Evolutionary conservation across 129 eudicot species (phyloP).

Genomic region (Glebionis coronaria): DNA sequence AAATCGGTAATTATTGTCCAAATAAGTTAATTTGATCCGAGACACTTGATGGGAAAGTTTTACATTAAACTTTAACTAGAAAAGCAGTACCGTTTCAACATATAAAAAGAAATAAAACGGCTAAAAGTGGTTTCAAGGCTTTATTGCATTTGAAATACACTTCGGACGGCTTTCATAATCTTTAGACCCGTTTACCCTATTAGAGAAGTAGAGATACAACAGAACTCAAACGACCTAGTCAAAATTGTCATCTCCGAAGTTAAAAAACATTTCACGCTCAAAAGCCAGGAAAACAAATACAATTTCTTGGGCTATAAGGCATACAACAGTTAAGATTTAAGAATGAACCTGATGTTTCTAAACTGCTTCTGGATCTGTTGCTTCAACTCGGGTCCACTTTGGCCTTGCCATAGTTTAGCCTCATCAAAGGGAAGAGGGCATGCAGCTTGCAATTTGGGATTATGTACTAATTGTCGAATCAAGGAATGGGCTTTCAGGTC

Average conservation of each 20-base stretch:
- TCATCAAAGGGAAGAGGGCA: conserved; percentile 96
- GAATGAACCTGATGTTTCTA: conserved; percentile 69
- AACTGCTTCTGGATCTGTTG: conserved; percentile 86
- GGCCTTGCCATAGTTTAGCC: conserved; percentile 93
- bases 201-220: too few species aligned
- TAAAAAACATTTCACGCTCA: neutral
- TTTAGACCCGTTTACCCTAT: too few species aligned
- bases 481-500: conserved; percentile 87
- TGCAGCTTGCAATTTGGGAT: conserved; percentile 81
- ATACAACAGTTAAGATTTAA: conserved; percentile 1
- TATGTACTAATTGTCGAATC: conserved; percentile 62
- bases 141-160: too few species aligned
- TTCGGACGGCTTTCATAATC: too few species aligned
- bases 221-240: neutral
- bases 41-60: too few species aligned
- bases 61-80: too few species aligned
- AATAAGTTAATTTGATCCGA: too few species aligned
- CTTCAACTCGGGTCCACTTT: conserved; percentile 86
- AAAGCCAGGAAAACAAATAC: conserved; percentile 4
- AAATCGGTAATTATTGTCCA: too few species aligned
- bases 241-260: neutral
- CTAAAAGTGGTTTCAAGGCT: too few species aligned
- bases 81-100: too few species aligned
- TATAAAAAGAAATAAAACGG: too few species aligned
- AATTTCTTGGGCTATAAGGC: neutral